Percentiles rank a stretch among this genome's conserved stretches.
phyloP scores from a whole-genome alignment of 352 stramenopile species.

The Thalassiosira hispida region DNA sequence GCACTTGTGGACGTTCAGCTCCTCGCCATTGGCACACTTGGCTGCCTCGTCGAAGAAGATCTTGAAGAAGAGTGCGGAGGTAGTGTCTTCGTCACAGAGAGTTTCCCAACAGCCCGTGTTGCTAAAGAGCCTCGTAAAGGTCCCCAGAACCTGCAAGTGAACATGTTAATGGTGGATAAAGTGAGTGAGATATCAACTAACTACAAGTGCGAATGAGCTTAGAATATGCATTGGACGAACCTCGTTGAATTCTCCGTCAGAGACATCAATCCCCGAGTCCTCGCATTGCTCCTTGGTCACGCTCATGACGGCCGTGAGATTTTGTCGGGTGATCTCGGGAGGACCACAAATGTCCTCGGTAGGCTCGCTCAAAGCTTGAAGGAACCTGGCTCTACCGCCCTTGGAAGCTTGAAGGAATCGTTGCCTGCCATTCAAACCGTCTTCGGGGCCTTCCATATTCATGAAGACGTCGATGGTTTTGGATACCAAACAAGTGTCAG shows the following conservation, averaged over 20 bases:
- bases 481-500: slow-evolving; percentile 38
- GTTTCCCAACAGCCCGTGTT: slow-evolving; percentile 39
- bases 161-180: too few species aligned
- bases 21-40: slow-evolving; percentile 30
- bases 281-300: slow-evolving; percentile 28
- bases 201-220: too few species aligned
- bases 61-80: slow-evolving; percentile 32
- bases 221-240: too few species aligned
- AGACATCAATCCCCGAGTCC: slow-evolving; percentile 8
- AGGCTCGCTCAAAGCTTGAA: slow-evolving; percentile 7
- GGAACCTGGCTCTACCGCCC: neutral
- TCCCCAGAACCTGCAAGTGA: too few species aligned
- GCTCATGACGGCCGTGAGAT: slow-evolving; percentile 22
- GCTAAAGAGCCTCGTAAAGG: slow-evolving; percentile 24
- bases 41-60: slow-evolving; percentile 36
- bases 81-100: slow-evolving; percentile 29
- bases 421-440: neutral
- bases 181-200: too few species aligned
- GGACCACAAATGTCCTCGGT: slow-evolving; percentile 7
- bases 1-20: slow-evolving; percentile 28
- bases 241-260: slow-evolving; percentile 26
- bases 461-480: slow-evolving; percentile 39
- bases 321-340: slow-evolving; percentile 19
- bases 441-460: neutral
- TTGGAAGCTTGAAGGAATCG: neutral